Conservation (phyloP, 805 yeast genomes). For the Vanderwaltozyma tropicalis region DNA sequence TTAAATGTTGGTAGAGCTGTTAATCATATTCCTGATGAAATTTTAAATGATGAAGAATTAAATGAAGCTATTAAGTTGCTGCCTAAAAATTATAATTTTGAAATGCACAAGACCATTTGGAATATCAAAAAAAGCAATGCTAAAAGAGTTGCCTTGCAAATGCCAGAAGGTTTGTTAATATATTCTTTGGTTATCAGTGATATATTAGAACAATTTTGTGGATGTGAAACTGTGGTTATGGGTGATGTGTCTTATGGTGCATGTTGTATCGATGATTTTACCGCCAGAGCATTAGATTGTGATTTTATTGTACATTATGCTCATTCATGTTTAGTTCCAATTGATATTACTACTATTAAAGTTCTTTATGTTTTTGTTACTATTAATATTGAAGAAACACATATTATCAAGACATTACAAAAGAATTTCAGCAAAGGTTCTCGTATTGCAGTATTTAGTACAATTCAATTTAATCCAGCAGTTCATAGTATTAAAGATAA, state of each 20-base stretch:
- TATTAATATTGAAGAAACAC: slow-evolving; percentile 75
- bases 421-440: slow-evolving; percentile 57
- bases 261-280: slow-evolving; percentile 93
- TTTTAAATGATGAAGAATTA: slow-evolving; percentile 67
- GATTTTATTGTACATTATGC: slow-evolving; percentile 95
- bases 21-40: slow-evolving; percentile 84
- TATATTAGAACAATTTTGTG: slow-evolving; percentile 83
- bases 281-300: slow-evolving; percentile 87
- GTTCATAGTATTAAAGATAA: slow-evolving; percentile 66
- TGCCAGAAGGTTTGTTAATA: slow-evolving; percentile 93
- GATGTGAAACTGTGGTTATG: slow-evolving; percentile 84
- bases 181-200: slow-evolving; percentile 86
- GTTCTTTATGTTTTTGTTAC: slow-evolving; percentile 94
- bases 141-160: slow-evolving; percentile 81
- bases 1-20: slow-evolving; percentile 46
- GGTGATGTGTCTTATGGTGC: slow-evolving; percentile 99
- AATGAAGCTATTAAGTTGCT: slow-evolving; percentile 71
- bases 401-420: slow-evolving; percentile 64
- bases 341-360: slow-evolving; percentile 81
- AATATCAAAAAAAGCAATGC: slow-evolving; percentile 68
- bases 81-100: slow-evolving; percentile 91
- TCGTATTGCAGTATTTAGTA: slow-evolving; percentile 78
- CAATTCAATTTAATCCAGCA: slow-evolving; percentile 94
- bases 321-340: slow-evolving; percentile 92
- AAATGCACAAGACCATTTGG: slow-evolving; percentile 93